Percentiles rank a stretch among this genome's conserved stretches.
These are phyloP conservation scores for apple (Malus domestica) DNA, from an alignment of 306 rosid species.

Conservation along the genomic window ASM211411v1 NC_041803.1:16225501-16226000, in stretches of 20 bases:
- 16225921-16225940: constrained; percentile 10
- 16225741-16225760: constrained; percentile 20
- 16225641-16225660: constrained; percentile 83
- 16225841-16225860: constrained; percentile 88
- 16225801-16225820: constrained; percentile 90
- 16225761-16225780: constrained; percentile 97
- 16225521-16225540: constrained; percentile 46
- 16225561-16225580: constrained; percentile 98
- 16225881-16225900: constrained; percentile 84
- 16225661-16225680: not conserved
- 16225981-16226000: not conserved
- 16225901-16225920: constrained; percentile 93
- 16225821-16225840: constrained; percentile 84
- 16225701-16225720: not conserved
- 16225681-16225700: not conserved
- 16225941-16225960: not conserved
- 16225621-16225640: constrained; percentile 86
- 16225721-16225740: not conserved
- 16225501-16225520: not conserved
- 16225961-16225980: not conserved
- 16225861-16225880: constrained; percentile 95
- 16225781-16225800: constrained; percentile 91
- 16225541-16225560: constrained; percentile 95
- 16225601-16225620: constrained; percentile 94
- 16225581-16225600: constrained; percentile 94